Base-by-base conservation (phyloP, 352 stramenopile species). In the Pythium graminicola region DNA sequence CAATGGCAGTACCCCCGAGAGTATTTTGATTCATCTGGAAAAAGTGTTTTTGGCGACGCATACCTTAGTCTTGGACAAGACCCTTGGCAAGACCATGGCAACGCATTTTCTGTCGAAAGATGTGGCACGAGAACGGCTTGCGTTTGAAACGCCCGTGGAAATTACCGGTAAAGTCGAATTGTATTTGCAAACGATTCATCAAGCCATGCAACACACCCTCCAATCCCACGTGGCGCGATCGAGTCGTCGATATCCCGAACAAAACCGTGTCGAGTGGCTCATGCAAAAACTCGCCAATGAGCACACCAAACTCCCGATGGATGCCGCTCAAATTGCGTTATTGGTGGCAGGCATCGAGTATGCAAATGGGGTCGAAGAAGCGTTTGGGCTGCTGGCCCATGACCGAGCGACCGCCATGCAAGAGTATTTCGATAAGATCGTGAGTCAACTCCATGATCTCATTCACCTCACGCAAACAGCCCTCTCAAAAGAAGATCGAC, bases 11-110 rank as follows among this genome's bases (percentile, higher is more conserved):
- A 98, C 98, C 57, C 95, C 96, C 2, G 95, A 95, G 57, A 97
- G 98, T 68, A 98, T 99, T 69, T 96, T 98, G 86, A 89, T 89
- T 13, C 98, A 98, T 62, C 72, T 99, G 7, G 88, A 90, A 13
- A 93, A 98, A 67, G 98, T 95, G 73, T 99, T 98, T 56, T 95
- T 98, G 67, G 96, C 95, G 14, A 68, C 98, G 4, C 95, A 73
- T 23, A 72, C 93, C 46, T 58, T 92, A 10, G 60, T 84, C 22
- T 95, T 93, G 19, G 78, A 92, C 23, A 80, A 93, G 19, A 73
- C 76, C 3, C 89, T 73, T 9, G 67, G 70, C 0, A 92, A 92
- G 94, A 48, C 85, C 93, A 29, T 50, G 42, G 57, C 63, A 0
- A 47, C 93, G 90, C 49, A 78, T 91, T 87, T 96, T 62, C 95